Evolutionary conservation across 2,329 filamentous ascomycete species (phyloP), one percentile per base, ranked within the genome.

Genomic region (Lecanicillium sp.): DNA sequence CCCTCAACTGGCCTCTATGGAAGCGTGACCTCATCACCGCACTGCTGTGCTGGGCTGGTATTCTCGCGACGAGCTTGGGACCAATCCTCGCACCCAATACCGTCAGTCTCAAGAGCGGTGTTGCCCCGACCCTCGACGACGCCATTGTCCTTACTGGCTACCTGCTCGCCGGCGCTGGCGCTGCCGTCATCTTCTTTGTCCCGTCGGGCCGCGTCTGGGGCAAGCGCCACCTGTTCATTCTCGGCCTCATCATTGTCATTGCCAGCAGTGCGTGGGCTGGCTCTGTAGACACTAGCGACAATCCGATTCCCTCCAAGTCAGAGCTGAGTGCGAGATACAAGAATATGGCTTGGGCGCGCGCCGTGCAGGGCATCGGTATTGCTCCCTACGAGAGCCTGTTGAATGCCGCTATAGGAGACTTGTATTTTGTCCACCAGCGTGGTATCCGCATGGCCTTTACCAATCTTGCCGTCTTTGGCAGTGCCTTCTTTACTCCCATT

Each of bases 321-420:
- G 30, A 34, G 12, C 30, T 22, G 8, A 35, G 33, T 14, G 40
- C 40, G 14, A 34, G 27, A 19, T 92, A 94, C 57, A 67, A 63
- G 13, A 85, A 78, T 52, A 67, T 95, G 43, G 55, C 92, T 4
- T 85, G 79, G 62, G 83, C 90, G 11, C 73, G 90, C 11, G 74
- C 94, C 37, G 75, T 94, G 41, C 90, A 95, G 59, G 90, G 90
- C 15, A 73, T 95, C 31, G 88, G 83, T 0, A 71, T 88, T 14
- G 88, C 88, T 8, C 89, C 90, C 0, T 95, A 92, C 48, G 90
- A 96, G 62, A 85, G 85, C 1, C 66, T 95, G 17, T 82, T 95
- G 42, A 95, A 94, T 59, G 86, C 86, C 1, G 82, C 79, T 35
- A 85, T 95, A 6, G 90, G 88, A 29, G 90, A 96, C 58, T 57